phyloP scores from a whole-genome alignment of 352 stramenopile genomes.

The Globisporangium mamillatum region DNA sequence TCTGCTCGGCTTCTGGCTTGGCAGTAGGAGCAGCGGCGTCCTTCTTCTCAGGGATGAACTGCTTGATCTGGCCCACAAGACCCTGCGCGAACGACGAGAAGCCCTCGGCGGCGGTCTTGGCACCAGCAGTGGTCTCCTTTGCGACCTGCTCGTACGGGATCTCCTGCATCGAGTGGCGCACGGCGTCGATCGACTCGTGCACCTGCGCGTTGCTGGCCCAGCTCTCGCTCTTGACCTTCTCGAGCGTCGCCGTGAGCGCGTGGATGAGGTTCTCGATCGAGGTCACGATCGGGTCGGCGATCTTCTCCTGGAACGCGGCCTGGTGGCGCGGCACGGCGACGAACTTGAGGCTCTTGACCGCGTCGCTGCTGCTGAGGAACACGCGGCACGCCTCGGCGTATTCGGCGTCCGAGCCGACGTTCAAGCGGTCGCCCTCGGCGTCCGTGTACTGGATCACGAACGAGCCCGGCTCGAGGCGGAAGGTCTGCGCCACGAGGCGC shows the following conservation, averaged over 20 bases:
- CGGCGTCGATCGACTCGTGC: slow-evolving; percentile 29
- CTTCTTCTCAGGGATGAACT: slow-evolving; percentile 59
- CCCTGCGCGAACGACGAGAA: slow-evolving; percentile 70
- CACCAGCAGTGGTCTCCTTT: slow-evolving; percentile 32
- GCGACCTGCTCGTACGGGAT: slow-evolving; percentile 42
- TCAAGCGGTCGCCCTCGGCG: slow-evolving; percentile 56
- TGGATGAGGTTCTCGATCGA: slow-evolving; percentile 61
- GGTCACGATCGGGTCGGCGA: slow-evolving; percentile 51
- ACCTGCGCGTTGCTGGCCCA: slow-evolving; percentile 14
- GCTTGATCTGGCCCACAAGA: slow-evolving; percentile 63
- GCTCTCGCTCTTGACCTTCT: slow-evolving; percentile 52
- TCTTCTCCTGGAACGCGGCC: slow-evolving; percentile 41
- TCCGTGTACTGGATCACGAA: slow-evolving; percentile 78
- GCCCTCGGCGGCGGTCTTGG: slow-evolving; percentile 41
- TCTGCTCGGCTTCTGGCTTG: slow-evolving; percentile 17
- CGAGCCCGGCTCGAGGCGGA: slow-evolving; percentile 36
- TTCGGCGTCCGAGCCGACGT: slow-evolving; percentile 63
- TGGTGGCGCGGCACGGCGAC: slow-evolving; percentile 42
- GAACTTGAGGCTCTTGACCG: slow-evolving; percentile 70
- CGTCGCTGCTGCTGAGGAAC: slow-evolving; percentile 33
- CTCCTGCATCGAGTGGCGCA: slow-evolving; percentile 38
- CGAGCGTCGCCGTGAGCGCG: slow-evolving; percentile 43
- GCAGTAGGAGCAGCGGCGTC: slow-evolving; percentile 7
- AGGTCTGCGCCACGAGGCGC: slow-evolving; percentile 59
- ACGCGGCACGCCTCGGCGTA: slow-evolving; percentile 57